Percentiles rank a stretch among this genome's conserved stretches.
Evolutionary conservation across 768 basidiomycete species (phyloP).

Genomic region (Coprinopsis strossmayeri): DNA sequence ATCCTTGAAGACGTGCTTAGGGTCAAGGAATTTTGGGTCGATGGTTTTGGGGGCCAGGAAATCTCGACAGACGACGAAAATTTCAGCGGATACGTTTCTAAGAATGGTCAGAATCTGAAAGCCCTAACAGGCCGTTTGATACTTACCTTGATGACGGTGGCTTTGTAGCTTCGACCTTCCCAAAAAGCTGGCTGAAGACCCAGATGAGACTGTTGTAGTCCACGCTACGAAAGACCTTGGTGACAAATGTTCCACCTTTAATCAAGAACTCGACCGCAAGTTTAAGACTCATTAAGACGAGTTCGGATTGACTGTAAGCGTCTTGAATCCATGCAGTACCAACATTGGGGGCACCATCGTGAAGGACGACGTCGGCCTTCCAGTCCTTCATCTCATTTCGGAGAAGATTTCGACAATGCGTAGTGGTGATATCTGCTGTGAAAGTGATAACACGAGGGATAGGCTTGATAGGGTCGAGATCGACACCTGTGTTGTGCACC

Average conservation of each 20-base stretch:
- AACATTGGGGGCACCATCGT: slow-evolving; percentile 99
- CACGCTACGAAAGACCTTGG: slow-evolving; percentile 96
- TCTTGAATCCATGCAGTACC: slow-evolving; percentile 99
- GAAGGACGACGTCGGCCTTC: slow-evolving; percentile 97
- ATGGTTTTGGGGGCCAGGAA: slow-evolving; percentile 93
- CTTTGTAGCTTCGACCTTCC: slow-evolving; percentile 96
- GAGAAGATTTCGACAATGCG: slow-evolving; percentile 82
- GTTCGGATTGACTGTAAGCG: slow-evolving; percentile 94
- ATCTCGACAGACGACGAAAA: slow-evolving; percentile 96
- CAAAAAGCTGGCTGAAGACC: slow-evolving; percentile 97
- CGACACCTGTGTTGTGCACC: slow-evolving; percentile 60
- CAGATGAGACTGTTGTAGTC: slow-evolving; percentile 99
- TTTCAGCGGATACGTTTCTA: slow-evolving; percentile 98
- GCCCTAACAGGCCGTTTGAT: neutral
- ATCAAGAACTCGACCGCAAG: slow-evolving; percentile 91
- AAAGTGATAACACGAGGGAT: slow-evolving; percentile 92
- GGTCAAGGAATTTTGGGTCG: slow-evolving; percentile 97
- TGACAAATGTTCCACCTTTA: slow-evolving; percentile 93
- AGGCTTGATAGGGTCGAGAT: slow-evolving; percentile 93
- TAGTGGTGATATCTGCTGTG: slow-evolving; percentile 89
- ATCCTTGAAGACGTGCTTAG: slow-evolving; percentile 97
- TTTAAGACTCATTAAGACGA: slow-evolving; percentile 92
- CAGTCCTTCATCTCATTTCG: slow-evolving; percentile 91
- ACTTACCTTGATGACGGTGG: slow-evolving; percentile 90
- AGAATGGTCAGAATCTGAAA: slow-evolving; percentile 3